phyloP scores from a whole-genome alignment of 2,329 filamentous ascomycete species.

The Claviceps quebecensis region DNA sequence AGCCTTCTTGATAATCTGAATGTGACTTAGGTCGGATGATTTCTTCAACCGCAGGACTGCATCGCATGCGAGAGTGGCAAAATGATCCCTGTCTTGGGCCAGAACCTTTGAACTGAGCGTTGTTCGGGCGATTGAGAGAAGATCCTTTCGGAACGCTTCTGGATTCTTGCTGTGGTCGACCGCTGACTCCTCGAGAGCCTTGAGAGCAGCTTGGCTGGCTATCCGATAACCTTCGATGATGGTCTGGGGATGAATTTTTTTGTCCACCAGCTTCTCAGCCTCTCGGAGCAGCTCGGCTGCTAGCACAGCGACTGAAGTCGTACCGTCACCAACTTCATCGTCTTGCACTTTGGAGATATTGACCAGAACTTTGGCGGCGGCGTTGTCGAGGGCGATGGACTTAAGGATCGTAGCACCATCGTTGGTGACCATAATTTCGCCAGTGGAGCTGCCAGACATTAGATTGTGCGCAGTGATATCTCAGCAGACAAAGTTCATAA shows the following conservation, averaged over 20 bases:
- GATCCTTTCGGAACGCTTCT: constrained; percentile 75
- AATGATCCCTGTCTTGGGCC: constrained; percentile 84
- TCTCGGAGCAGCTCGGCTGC: constrained; percentile 91
- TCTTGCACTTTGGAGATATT: constrained; percentile 99
- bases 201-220: constrained; percentile 78
- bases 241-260: constrained; percentile 98
- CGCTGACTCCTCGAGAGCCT: constrained; percentile 69
- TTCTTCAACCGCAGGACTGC: constrained; percentile 82
- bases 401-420: constrained; percentile 98
- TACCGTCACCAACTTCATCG: constrained; percentile 95
- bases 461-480: constrained; percentile 4
- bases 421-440: constrained; percentile 96
- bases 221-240: constrained; percentile 99
- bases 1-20: constrained; percentile 99
- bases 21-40: constrained; percentile 88
- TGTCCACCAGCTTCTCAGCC: constrained; percentile 91
- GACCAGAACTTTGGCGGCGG: constrained; percentile 92
- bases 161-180: constrained; percentile 80
- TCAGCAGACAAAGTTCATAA: neutral
- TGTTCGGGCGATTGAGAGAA: constrained; percentile 81
- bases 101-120: constrained; percentile 96
- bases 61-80: constrained; percentile 77
- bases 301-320: constrained; percentile 91
- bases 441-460: constrained; percentile 55
- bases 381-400: constrained; percentile 95